Percentiles rank a stretch among this genome's conserved stretches.
phyloP scores from a whole-genome alignment of 2,329 filamentous ascomycete genomes.

The Trichoderma sp. region DNA sequence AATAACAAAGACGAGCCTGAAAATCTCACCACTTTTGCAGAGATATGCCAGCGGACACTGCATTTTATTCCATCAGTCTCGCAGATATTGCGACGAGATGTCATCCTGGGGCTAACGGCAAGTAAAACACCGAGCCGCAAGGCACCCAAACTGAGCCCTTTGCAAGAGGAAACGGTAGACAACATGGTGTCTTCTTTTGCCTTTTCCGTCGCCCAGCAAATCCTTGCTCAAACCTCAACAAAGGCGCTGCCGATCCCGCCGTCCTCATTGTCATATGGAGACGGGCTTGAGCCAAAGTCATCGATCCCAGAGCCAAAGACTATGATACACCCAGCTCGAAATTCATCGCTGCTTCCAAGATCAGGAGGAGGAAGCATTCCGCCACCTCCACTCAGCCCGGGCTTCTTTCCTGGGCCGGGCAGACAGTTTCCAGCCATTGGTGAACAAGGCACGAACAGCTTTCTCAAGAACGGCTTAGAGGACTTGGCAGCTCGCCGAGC shows the following conservation, averaged over 20 bases:
- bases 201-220: constrained; percentile 72
- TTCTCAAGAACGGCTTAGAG: constrained; percentile 65
- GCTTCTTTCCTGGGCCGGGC: constrained; percentile 50
- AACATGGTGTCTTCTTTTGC: constrained; percentile 76
- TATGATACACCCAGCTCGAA: constrained; percentile 65
- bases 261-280: constrained; percentile 47
- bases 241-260: constrained; percentile 64
- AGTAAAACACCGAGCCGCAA: constrained; percentile 35
- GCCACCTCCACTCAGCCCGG: constrained; percentile 47
- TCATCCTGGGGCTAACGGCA: constrained; percentile 58
- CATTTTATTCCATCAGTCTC: constrained; percentile 81
- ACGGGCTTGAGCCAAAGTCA: constrained; percentile 56
- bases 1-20: constrained; percentile 61
- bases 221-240: constrained; percentile 71
- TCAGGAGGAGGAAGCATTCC: constrained; percentile 18
- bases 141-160: constrained; percentile 30
- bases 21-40: constrained; percentile 75
- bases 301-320: constrained; percentile 66
- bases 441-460: constrained; percentile 42
- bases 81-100: constrained; percentile 74
- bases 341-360: constrained; percentile 55
- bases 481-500: constrained; percentile 79
- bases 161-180: constrained; percentile 57
- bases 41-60: constrained; percentile 77
- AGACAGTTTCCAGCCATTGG: constrained; percentile 38